Percentiles rank a stretch among this genome's conserved stretches.
phyloP scores from a whole-genome alignment of 768 basidiomycete species.

The Crepidotus variabilis region DNA sequence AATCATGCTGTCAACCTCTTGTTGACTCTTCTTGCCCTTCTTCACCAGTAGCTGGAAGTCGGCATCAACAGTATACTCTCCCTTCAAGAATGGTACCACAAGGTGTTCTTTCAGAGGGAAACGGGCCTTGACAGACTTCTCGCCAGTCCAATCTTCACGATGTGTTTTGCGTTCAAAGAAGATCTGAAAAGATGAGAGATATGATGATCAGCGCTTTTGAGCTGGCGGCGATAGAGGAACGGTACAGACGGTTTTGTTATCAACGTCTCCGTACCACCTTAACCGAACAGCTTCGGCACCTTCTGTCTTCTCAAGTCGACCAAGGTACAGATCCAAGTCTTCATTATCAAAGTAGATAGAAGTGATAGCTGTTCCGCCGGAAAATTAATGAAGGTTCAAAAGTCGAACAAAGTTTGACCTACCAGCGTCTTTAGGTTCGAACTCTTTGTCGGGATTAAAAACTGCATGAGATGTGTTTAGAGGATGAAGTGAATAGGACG shows the following conservation, averaged over 20 bases:
- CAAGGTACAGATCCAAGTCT: constrained; percentile 92
- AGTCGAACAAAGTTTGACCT: constrained; percentile 9
- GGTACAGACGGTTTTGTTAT: constrained; percentile 66
- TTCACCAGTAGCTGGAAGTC: constrained; percentile 85
- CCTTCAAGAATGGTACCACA: constrained; percentile 86
- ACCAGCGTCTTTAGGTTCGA: constrained; percentile 81
- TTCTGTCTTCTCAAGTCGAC: constrained; percentile 96
- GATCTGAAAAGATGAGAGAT: constrained; percentile 40
- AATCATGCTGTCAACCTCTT: constrained; percentile 91
- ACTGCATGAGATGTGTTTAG: constrained; percentile 39
- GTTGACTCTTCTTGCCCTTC: constrained; percentile 90
- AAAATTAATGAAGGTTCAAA: not conserved
- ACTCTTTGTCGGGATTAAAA: constrained; percentile 93
- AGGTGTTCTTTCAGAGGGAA: constrained; percentile 94
- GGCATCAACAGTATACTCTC: constrained; percentile 89
- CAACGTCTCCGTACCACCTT: constrained; percentile 93
- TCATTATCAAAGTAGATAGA: constrained; percentile 98
- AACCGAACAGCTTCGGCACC: constrained; percentile 96
- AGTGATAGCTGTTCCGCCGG: constrained; percentile 67
- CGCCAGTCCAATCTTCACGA: constrained; percentile 98
- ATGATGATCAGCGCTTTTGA: not conserved
- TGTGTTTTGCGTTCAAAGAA: constrained; percentile 91
- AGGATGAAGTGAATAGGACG: not conserved
- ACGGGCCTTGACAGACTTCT: constrained; percentile 96
- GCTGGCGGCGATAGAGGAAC: not conserved